Percentiles rank a stretch among this genome's conserved stretches.
Evolutionary conservation across 257 asterid genomes (phyloP).

Genomic region (Buddleja alternifolia): DNA sequence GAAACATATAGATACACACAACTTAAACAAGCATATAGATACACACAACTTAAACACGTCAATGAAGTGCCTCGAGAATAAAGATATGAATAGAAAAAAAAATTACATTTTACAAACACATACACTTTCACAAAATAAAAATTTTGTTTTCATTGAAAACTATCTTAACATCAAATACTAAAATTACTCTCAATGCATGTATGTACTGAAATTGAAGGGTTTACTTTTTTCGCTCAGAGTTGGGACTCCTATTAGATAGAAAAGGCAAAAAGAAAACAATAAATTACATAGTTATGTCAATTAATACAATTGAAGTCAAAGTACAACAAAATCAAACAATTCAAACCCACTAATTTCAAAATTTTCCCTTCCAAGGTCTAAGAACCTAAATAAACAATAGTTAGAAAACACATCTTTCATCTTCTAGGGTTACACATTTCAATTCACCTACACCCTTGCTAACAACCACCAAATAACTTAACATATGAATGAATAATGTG

Average conservation of each 20-base stretch:
- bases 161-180: neutral
- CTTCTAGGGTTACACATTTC: too few relatives aligned
- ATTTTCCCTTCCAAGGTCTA: too few relatives aligned
- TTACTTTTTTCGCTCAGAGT: conserved; percentile 87
- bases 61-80: neutral
- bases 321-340: neutral
- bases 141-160: neutral
- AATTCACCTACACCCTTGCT: too few relatives aligned
- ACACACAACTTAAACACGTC: conserved; percentile 23
- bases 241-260: conserved; percentile 76
- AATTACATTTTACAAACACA: neutral
- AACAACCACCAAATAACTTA: too few relatives aligned
- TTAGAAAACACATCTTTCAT: too few relatives aligned
- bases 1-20: neutral
- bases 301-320: neutral
- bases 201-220: neutral
- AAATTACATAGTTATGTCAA: neutral
- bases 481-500: too few relatives aligned
- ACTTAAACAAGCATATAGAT: too few relatives aligned
- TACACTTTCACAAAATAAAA: too few relatives aligned
- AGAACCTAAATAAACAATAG: too few relatives aligned
- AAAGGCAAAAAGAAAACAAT: conserved; percentile 16
- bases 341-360: conserved; percentile 11
- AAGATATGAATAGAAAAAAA: neutral
- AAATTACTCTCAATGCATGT: conserved; percentile 6